Base-by-base conservation (phyloP, 148 eudicot species). In the Pouteria glomerata region DNA sequence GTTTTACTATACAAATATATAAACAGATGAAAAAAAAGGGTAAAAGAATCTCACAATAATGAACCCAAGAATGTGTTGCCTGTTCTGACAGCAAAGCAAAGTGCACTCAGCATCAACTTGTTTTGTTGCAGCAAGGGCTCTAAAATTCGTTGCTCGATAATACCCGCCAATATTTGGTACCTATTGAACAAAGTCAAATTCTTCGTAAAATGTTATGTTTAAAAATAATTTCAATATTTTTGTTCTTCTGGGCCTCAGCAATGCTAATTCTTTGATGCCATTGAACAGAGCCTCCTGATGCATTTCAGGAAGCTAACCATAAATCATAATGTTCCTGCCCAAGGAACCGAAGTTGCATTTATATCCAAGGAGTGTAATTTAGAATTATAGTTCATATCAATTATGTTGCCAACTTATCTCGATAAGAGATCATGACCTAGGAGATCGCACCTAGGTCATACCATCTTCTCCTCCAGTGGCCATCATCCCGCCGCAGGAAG, bases 31-130 rank as follows among this genome's bases (percentile, higher is more conserved):
- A 61, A 16, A 56, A 30, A 52, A 50, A 48, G 12, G 10, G 60
- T 19, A 7, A 30, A 30, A 50, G 73, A 57, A 44, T 79, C 98
- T 88, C 74, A 91, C 98, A 95, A 29, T 81, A 95, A 74, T 76
- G 98, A 95, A 66, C 98, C 97, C 87, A 88, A 84, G 81, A 79
- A 94, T 27, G 97, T 95, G 86, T 95, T 95, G 71, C 98, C 92
- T 26, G 97, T 91, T 53, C 98, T 83, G 63, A 91, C 90, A 47
- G 90, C 90, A 71, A 91, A 95, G 88, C 97, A 94, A 59, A 85
- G 50, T 45, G 97, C 97, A 80, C 93, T 88, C 55, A 95, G 74
- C 45, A 91, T 2, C 37, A 91, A 68, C 81, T 95, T 95, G 73
- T 95, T 89, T 31, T 88, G 84, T 80, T 95, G 97, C 37, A 95